A percentile compares a stretch with the other conserved stretches of the same genome.
These are phyloP conservation scores for Stipa capillata DNA, from an alignment of 176 grass and related monocot genomes.

Conservation along the genomic window DNA sequence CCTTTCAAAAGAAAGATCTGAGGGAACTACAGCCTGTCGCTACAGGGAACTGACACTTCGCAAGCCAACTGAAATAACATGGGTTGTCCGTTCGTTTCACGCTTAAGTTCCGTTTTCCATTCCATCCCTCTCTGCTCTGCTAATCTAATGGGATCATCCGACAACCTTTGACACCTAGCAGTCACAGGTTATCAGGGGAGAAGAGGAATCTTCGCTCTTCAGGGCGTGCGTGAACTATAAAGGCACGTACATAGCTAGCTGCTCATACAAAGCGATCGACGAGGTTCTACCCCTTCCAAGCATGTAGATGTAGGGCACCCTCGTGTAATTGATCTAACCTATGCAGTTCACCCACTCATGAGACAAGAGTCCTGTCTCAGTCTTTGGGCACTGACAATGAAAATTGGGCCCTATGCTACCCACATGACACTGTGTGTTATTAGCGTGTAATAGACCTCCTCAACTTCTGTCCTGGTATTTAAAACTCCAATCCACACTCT, in stretches of 20 bases:
- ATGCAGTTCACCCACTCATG: too few species aligned
- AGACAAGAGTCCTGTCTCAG: too few species aligned
- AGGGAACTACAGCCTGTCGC: too few species aligned
- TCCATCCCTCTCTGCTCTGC: neutral
- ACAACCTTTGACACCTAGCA: conserved; percentile 1
- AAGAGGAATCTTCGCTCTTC: conserved; percentile 2
- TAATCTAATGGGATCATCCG: neutral
- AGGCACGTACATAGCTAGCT: neutral
- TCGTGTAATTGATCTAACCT: neutral
- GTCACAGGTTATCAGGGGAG: neutral
- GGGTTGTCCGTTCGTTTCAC: neutral
- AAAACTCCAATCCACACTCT: neutral
- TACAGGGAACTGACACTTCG: neutral
- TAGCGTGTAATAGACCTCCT: too few species aligned
- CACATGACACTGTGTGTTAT: too few species aligned
- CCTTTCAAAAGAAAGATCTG: too few species aligned
- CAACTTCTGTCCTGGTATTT: too few species aligned
- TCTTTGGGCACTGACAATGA: too few species aligned
- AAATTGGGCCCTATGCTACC: too few species aligned
- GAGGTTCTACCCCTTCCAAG: neutral
- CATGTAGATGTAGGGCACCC: neutral
- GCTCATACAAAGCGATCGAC: neutral
- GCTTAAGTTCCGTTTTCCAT: neutral
- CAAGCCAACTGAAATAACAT: conserved; percentile 3
- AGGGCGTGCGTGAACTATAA: neutral